Evolutionary conservation across 768 basidiomycete genomes (phyloP).

Genomic region (Hygrophorus pudorinus): DNA sequence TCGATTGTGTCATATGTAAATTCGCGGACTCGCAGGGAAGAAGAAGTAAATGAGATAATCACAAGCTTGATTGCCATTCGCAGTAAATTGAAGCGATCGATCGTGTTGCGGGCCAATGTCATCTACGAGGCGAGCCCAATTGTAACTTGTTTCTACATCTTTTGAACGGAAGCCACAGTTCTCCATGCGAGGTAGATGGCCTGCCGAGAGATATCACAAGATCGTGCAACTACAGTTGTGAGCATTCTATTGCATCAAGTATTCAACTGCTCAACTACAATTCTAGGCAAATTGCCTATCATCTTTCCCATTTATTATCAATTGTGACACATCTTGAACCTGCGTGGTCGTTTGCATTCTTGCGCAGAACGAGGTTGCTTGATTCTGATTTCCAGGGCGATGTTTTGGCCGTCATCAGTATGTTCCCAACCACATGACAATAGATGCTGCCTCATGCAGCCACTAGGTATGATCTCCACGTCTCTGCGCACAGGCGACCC

Average conservation of each 20-base stretch:
- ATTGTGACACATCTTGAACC: constrained; percentile 64
- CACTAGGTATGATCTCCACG: constrained; percentile 58
- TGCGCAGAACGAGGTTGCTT: constrained; percentile 62
- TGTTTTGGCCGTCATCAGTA: constrained; percentile 72
- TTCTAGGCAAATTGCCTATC: constrained; percentile 53
- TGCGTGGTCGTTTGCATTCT: constrained; percentile 68
- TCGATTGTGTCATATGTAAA: constrained; percentile 66
- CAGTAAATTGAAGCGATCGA: constrained; percentile 57
- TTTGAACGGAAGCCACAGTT: constrained; percentile 31
- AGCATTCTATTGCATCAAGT: constrained; percentile 11
- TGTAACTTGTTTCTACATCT: constrained; percentile 1
- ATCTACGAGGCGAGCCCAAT: constrained; percentile 48
- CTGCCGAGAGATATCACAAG: constrained; percentile 63
- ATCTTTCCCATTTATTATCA: constrained; percentile 65
- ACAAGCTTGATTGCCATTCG: constrained; percentile 65
- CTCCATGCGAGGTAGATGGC: constrained; percentile 72
- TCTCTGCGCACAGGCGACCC: constrained; percentile 65
- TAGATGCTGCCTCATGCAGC: background rate
- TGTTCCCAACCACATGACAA: constrained; percentile 12
- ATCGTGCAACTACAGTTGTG: constrained; percentile 63
- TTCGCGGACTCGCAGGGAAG: constrained; percentile 30
- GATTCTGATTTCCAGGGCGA: constrained; percentile 82
- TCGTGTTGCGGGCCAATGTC: constrained; percentile 45
- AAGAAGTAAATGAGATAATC: constrained; percentile 45
- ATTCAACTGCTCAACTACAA: background rate